phyloP scores from a whole-genome alignment of 179 eudicot species.

The Carnegiea gigantea region DNA sequence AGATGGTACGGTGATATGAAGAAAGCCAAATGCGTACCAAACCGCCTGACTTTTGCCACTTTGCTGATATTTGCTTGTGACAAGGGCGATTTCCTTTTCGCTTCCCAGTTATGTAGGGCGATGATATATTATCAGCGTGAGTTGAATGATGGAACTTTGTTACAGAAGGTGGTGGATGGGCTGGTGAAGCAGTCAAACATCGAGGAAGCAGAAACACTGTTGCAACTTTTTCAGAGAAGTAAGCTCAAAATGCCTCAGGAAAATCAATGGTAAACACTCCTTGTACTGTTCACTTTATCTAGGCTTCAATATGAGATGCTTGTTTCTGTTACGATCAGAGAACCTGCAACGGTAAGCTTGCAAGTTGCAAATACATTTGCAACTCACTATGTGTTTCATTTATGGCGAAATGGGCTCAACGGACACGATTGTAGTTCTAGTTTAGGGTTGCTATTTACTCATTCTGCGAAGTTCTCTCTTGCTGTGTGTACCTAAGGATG shows the following conservation, averaged over 20 bases:
- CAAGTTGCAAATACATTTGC: slow-evolving; percentile 11
- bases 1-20: slow-evolving; percentile 48
- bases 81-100: slow-evolving; percentile 45
- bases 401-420: neutral
- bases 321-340: neutral
- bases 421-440: neutral
- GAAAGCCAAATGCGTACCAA: slow-evolving; percentile 30
- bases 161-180: slow-evolving; percentile 51
- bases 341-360: neutral
- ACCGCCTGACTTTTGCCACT: slow-evolving; percentile 31
- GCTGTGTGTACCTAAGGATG: neutral
- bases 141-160: slow-evolving; percentile 28
- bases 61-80: slow-evolving; percentile 53
- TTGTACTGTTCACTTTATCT: neutral
- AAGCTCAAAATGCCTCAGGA: slow-evolving; percentile 16
- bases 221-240: slow-evolving; percentile 23
- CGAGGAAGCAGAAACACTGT: slow-evolving; percentile 43
- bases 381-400: slow-evolving; percentile 5
- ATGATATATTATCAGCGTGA: slow-evolving; percentile 22
- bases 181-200: slow-evolving; percentile 32
- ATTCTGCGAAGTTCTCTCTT: neutral
- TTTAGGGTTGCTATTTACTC: neutral
- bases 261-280: slow-evolving; percentile 23
- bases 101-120: slow-evolving; percentile 43
- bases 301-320: neutral